phyloP scores from a whole-genome alignment of 306 rosid species.

The Amphicarpaea edgeworthii region DNA sequence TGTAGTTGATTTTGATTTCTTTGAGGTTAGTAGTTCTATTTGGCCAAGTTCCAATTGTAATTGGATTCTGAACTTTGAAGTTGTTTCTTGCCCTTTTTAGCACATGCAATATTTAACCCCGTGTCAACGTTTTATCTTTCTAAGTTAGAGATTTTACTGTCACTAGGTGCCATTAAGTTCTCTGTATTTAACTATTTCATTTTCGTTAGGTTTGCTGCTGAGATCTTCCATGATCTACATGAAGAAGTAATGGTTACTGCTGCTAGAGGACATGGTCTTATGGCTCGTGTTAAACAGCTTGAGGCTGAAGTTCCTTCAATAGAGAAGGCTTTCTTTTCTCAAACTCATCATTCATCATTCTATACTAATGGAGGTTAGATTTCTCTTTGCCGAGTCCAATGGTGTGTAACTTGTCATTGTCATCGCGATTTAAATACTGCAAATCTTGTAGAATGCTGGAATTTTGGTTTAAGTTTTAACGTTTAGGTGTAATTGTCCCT shows the following conservation, averaged over 20 bases:
- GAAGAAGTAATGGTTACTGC: constrained; percentile 96
- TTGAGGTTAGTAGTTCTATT: constrained; percentile 22
- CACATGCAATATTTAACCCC: neutral
- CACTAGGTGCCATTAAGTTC: constrained; percentile 37
- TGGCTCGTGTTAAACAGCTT: constrained; percentile 92
- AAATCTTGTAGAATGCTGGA: constrained; percentile 32
- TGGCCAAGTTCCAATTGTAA: constrained; percentile 12
- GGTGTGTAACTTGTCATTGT: constrained; percentile 37
- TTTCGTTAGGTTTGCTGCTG: constrained; percentile 89
- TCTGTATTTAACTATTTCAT: constrained; percentile 43
- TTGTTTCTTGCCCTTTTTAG: constrained; percentile 24
- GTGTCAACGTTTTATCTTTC: neutral
- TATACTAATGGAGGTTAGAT: constrained; percentile 80
- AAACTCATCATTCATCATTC: constrained; percentile 78
- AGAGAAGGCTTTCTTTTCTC: constrained; percentile 91
- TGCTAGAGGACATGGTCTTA: constrained; percentile 90
- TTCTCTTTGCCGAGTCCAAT: constrained; percentile 31
- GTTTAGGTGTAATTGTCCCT: constrained; percentile 24
- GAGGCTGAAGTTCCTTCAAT: constrained; percentile 97
- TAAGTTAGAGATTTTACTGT: neutral
- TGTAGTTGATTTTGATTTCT: neutral
- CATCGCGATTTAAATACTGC: constrained; percentile 33
- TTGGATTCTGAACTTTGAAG: constrained; percentile 34
- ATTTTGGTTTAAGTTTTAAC: constrained; percentile 36
- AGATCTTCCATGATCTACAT: constrained; percentile 94